Base-by-base conservation (phyloP, 1,139 yeast genomes). In the Taphrina deformans region DNA sequence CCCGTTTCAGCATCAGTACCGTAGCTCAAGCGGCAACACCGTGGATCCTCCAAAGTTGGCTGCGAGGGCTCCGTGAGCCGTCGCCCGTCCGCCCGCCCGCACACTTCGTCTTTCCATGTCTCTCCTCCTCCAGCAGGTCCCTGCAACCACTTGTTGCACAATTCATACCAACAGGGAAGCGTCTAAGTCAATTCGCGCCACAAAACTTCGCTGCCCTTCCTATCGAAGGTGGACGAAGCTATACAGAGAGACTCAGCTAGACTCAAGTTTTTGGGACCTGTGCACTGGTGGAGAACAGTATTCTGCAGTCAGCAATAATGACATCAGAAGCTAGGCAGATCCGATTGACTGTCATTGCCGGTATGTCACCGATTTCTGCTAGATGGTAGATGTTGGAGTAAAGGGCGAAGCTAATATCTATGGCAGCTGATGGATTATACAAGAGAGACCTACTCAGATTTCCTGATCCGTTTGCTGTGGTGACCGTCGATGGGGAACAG, bases 381-480 rank as follows among this genome's bases (percentile, higher is more conserved):
- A 2, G 45, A n/a, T 45, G 9, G 26, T 10, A 14, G 7, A 10
- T 21, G 29, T 18, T 1, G 29, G 1, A 7, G 14, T 5, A 38
- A 14, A 7, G 44, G 44, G 14, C 16, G 16, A 38, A 14, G 16
- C 44, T 38, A 38, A 45, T 18, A 21, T 45, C 21, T 45, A 9
- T 45, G 33, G n/a, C 14, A 59, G 97, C 98, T 9, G 99, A 95
- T 76, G 90, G 96, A 48, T 86, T 93, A 67, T 91, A 89, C 77
- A 93, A 93, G 77, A 83, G 99, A 70, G 99, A 93, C 76, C 92
- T 95, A 24, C 90, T 93, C 75, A 86, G 96, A 33, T 75, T 78
- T 70, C 99, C 99, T 0, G 99, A 93, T 76, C 99, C 99, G 6
- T 93, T 93, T 79, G 97, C 98, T 0, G 99, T 95, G 46, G 81